Conservation (phyloP, 495 filamentous ascomycete species). For the Penicillium desertorum region DNA sequence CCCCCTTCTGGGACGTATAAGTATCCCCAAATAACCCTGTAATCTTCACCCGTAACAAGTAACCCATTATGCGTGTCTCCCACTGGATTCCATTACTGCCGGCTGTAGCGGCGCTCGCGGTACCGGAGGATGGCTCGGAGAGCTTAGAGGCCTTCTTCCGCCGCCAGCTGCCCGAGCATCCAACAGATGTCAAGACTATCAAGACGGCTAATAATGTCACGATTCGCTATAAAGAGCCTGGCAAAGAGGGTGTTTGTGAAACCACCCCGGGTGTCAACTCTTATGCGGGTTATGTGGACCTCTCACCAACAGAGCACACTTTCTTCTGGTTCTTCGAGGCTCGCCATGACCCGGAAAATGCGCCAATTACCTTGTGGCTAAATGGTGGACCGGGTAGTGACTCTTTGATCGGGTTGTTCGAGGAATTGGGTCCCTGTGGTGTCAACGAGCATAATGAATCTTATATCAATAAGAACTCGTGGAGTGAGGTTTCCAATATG, state of each 20-base stretch:
- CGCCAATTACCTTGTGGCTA: slow-evolving; percentile 52
- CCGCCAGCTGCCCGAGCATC: slow-evolving; percentile 48
- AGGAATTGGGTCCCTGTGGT: slow-evolving; percentile 62
- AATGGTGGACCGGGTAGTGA: slow-evolving; percentile 58
- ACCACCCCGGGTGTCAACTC: slow-evolving; percentile 50
- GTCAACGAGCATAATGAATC: slow-evolving; percentile 53
- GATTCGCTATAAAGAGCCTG: slow-evolving; percentile 44
- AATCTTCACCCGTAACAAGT: neutral
- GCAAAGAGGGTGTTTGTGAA: slow-evolving; percentile 47
- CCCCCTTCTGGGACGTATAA: slow-evolving; percentile 8
- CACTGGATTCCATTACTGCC: slow-evolving; percentile 27
- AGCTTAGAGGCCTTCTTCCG: slow-evolving; percentile 24
- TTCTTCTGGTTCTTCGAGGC: slow-evolving; percentile 56
- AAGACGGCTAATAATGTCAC: slow-evolving; percentile 56
- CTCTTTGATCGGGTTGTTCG: slow-evolving; percentile 70
- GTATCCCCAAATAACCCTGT: neutral
- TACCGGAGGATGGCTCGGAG: slow-evolving; percentile 5
- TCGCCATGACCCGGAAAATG: slow-evolving; percentile 48
- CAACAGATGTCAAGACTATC: slow-evolving; percentile 57
- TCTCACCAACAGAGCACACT: slow-evolving; percentile 43
- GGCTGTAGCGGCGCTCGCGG: slow-evolving; percentile 27
- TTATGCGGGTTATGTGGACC: slow-evolving; percentile 49
- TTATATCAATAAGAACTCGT: slow-evolving; percentile 60
- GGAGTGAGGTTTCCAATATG: slow-evolving; percentile 73
- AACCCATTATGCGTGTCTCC: slow-evolving; percentile 28